Conservation (phyloP, 2,329 filamentous ascomycete species). For the Colletotrichum sp. region DNA sequence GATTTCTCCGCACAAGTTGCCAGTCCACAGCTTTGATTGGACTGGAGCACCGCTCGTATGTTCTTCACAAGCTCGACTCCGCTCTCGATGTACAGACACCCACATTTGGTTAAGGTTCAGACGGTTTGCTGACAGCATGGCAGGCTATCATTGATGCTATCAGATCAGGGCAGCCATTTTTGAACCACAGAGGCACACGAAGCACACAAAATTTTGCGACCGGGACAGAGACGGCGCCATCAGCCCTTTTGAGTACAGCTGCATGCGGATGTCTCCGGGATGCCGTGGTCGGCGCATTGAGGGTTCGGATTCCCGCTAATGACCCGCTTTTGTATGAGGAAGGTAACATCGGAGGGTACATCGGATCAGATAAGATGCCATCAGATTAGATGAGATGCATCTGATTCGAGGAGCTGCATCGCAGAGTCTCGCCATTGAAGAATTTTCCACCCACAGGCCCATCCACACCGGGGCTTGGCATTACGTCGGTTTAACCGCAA, state of each 20-base stretch:
- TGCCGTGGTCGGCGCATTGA: neutral
- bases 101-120: neutral
- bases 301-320: neutral
- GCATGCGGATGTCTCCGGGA: neutral
- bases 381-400: constrained; percentile 14
- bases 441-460: neutral
- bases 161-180: neutral
- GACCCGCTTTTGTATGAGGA: neutral
- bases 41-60: neutral
- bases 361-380: constrained; percentile 16
- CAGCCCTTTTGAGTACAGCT: neutral
- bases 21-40: neutral
- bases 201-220: neutral
- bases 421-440: neutral
- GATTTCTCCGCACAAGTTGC: neutral
- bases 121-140: neutral
- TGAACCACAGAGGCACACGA: neutral
- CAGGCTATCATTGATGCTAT: neutral
- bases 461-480: neutral
- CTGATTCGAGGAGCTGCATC: constrained; percentile 1
- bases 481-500: neutral
- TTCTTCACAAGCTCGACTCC: neutral
- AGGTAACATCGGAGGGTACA: neutral
- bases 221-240: neutral
- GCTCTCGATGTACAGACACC: neutral